Evolutionary conservation across 2,329 filamentous ascomycete species (phyloP), one percentile per base, ranked within the genome.

Genomic region (Exophiala viscosa): DNA sequence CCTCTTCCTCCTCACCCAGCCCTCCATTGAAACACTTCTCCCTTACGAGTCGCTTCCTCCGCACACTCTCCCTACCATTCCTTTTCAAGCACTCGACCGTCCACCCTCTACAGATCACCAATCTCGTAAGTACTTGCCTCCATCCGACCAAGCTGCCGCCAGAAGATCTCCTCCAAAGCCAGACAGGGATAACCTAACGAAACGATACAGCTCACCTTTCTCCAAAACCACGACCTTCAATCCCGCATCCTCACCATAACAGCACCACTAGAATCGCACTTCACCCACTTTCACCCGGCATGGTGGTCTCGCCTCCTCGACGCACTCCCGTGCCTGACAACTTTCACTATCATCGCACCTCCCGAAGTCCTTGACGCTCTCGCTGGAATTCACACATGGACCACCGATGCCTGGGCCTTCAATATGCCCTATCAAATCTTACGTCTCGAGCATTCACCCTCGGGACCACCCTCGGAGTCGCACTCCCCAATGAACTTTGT

Each of bases 401-500:
- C 81, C 35, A 73, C 74, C 8, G 81, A 86, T 62, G 72, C 73
- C 4, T 86, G 83, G 83, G 78, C 78, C 18, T 88, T 87, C 60
- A 76, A 82, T 50, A 81, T 82, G 56, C 76, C 77, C 5, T 78
- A 80, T 48, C 85, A 89, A 60, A 76, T 85, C 36, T 66, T 89
- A 5, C 73, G 75, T 47, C 65, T 82, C 28, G 61, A 70, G 28
- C 65, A 61, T 17, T 51, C 61, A 6, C 23, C 23, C 23, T 31
- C 33, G 14, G 55, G 51, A 36, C 17, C 48, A 45, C 45, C 41
- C 31, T 50, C 47, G 36, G 20, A 40, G 23, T 5, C 23, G 23
- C 23, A 28, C 5, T 28, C 23, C 8, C 23, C 23, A 28, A 28
- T 28, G 23, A 28, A 28, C 23, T 7, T 28, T 28, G 23, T 28